These are phyloP conservation scores for Torrubiella hemipterigena DNA, from an alignment of 2,329 filamentous ascomycete genomes.

Conservation along the genomic window DNA sequence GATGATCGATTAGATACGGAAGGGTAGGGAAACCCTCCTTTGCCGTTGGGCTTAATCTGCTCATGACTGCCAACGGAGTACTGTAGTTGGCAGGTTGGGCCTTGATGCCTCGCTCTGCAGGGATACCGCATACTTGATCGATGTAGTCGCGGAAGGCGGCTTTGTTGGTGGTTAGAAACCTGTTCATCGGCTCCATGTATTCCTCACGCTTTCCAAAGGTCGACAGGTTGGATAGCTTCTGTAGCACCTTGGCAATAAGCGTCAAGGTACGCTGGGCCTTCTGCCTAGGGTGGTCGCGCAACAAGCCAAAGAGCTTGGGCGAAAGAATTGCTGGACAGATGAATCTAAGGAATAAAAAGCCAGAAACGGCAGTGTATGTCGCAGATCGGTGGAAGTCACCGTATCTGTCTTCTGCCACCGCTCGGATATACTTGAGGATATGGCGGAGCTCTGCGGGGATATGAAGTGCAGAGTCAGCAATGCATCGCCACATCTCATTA, in stretches of 20 bases:
- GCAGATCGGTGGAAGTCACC: constrained; percentile 85
- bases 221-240: constrained; percentile 82
- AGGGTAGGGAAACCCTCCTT: constrained; percentile 88
- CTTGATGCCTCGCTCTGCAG: constrained; percentile 53
- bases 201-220: constrained; percentile 88
- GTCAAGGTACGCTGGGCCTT: constrained; percentile 81
- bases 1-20: constrained; percentile 84
- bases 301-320: constrained; percentile 80
- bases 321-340: constrained; percentile 95
- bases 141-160: constrained; percentile 78
- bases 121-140: constrained; percentile 74
- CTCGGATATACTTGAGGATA: constrained; percentile 81
- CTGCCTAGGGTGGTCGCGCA: constrained; percentile 70
- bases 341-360: constrained; percentile 88
- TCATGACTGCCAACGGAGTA: constrained; percentile 81
- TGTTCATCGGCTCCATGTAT: constrained; percentile 99
- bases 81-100: constrained; percentile 75
- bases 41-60: constrained; percentile 65
- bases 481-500: constrained; percentile 74
- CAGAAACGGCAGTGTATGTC: constrained; percentile 86
- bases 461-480: constrained; percentile 59
- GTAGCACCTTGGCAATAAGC: constrained; percentile 81
- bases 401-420: constrained; percentile 88
- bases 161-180: constrained; percentile 64
- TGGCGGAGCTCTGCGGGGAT: constrained; percentile 73